Percentiles rank a stretch among this genome's conserved stretches.
These are phyloP conservation scores for Zelopaecilomyces penicillatus DNA, from an alignment of 2,329 filamentous ascomycete species.

Conservation along the genomic window DNA sequence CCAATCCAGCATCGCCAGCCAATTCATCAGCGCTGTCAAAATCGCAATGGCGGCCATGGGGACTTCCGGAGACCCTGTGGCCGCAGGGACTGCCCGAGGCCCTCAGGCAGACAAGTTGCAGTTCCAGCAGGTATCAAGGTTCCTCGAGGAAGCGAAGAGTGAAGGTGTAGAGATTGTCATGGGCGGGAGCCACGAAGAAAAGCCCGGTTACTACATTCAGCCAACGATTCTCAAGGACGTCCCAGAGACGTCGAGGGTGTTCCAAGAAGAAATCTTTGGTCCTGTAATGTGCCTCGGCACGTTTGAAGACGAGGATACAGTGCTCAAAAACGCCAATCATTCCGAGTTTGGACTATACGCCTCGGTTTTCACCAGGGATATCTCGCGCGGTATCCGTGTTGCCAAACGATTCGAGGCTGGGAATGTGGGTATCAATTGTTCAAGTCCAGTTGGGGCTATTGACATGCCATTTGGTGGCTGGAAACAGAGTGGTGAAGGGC, in stretches of 20 bases:
- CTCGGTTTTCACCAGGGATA: slow-evolving; percentile 48
- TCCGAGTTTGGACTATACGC: slow-evolving; percentile 48
- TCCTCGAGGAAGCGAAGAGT: slow-evolving; percentile 39
- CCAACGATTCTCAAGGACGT: slow-evolving; percentile 21
- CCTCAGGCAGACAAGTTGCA: slow-evolving; percentile 44
- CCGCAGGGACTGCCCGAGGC: slow-evolving; percentile 27
- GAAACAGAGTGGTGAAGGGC: no score
- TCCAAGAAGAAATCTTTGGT: slow-evolving; percentile 56
- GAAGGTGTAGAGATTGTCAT: slow-evolving; percentile 24
- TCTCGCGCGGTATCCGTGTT: slow-evolving; percentile 35
- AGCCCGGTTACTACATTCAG: slow-evolving; percentile 19
- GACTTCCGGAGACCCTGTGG: slow-evolving; percentile 28
- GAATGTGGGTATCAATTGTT: slow-evolving; percentile 50
- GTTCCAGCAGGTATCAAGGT: slow-evolving; percentile 36
- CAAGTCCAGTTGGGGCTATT: slow-evolving; percentile 8
- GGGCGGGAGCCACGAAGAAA: slow-evolving; percentile 3
- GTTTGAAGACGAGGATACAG: slow-evolving; percentile 27
- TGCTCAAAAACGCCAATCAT: slow-evolving; percentile 27
- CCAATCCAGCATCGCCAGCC: slow-evolving; percentile 47
- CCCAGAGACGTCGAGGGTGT: slow-evolving; percentile 32
- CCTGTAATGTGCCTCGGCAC: slow-evolving; percentile 51
- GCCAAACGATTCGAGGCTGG: slow-evolving; percentile 49
- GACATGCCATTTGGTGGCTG: no score
- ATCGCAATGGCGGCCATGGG: slow-evolving; percentile 28
- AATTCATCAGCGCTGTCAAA: slow-evolving; percentile 23